Conservation (phyloP, 495 filamentous ascomycete species). For the Venustampulla echinocandica region DNA sequence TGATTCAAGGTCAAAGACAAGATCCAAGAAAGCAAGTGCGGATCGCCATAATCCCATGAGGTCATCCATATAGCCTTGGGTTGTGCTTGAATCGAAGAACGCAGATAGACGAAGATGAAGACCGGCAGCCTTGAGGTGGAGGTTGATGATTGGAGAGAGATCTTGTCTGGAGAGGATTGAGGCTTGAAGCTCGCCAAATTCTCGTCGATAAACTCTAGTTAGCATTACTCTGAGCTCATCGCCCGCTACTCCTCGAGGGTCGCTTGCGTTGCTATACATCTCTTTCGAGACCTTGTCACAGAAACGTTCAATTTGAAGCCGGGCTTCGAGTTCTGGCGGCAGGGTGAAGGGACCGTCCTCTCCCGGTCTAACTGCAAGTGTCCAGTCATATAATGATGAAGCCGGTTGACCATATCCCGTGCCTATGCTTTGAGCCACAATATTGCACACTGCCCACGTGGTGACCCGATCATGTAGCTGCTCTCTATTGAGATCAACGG, state of each 20-base stretch:
- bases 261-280: conserved; percentile 71
- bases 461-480: conserved; percentile 77
- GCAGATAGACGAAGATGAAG: conserved; percentile 79
- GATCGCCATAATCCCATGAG: conserved; percentile 71
- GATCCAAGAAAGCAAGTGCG: conserved; percentile 65
- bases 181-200: conserved; percentile 45
- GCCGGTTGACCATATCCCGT: conserved; percentile 89
- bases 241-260: conserved; percentile 62
- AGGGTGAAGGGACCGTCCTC: conserved; percentile 58
- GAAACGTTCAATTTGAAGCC: conserved; percentile 73
- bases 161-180: conserved; percentile 41
- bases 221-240: conserved; percentile 62
- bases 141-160: conserved; percentile 49
- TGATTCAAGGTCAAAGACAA: conserved; percentile 54
- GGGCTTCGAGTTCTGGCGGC: conserved; percentile 54
- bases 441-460: conserved; percentile 90
- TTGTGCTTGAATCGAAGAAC: conserved; percentile 75
- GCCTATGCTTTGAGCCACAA: conserved; percentile 83
- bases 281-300: conserved; percentile 79
- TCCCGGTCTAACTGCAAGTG: conserved; percentile 54
- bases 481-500: conserved; percentile 73
- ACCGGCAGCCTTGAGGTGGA: conserved; percentile 70
- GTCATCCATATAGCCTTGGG: conserved; percentile 67
- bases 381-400: conserved; percentile 83
- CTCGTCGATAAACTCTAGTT: conserved; percentile 49